These are phyloP conservation scores for Evansstolkia leycettana DNA, from an alignment of 495 filamentous ascomycete genomes.

Conservation along the genomic window DNA sequence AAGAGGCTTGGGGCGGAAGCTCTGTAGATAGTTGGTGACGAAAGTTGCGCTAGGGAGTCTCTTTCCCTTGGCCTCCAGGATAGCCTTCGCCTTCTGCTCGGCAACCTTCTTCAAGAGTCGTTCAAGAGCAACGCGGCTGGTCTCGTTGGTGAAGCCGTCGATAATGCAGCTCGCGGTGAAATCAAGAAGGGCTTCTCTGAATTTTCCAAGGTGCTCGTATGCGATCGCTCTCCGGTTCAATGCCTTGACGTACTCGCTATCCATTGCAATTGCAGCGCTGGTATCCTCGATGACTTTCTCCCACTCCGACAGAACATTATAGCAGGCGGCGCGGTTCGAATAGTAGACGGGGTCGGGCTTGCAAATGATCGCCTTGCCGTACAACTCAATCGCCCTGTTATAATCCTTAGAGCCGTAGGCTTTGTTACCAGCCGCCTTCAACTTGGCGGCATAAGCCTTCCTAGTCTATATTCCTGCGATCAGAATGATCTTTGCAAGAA, in stretches of 20 bases:
- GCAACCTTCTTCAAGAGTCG: constrained; percentile 93
- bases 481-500: constrained; percentile 1
- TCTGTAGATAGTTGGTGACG: constrained; percentile 96
- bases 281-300: constrained; percentile 96
- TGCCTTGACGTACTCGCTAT: constrained; percentile 95
- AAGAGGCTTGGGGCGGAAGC: constrained; percentile 71
- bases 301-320: constrained; percentile 84
- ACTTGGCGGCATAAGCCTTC: constrained; percentile 73
- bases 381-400: constrained; percentile 80
- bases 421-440: constrained; percentile 94
- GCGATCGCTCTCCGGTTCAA: constrained; percentile 91
- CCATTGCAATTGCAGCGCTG: constrained; percentile 80
- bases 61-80: constrained; percentile 65
- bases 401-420: constrained; percentile 91
- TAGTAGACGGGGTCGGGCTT: constrained; percentile 96
- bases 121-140: constrained; percentile 81
- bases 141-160: constrained; percentile 84
- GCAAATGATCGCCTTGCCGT: constrained; percentile 91
- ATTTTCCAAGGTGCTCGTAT: constrained; percentile 83
- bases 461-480: constrained; percentile 40
- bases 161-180: constrained; percentile 99
- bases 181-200: constrained; percentile 89
- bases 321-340: constrained; percentile 96
- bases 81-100: constrained; percentile 78
- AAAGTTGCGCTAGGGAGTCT: constrained; percentile 90